Conservation (phyloP, 2,329 filamentous ascomycete species). For the Anisogramma anomala region DNA sequence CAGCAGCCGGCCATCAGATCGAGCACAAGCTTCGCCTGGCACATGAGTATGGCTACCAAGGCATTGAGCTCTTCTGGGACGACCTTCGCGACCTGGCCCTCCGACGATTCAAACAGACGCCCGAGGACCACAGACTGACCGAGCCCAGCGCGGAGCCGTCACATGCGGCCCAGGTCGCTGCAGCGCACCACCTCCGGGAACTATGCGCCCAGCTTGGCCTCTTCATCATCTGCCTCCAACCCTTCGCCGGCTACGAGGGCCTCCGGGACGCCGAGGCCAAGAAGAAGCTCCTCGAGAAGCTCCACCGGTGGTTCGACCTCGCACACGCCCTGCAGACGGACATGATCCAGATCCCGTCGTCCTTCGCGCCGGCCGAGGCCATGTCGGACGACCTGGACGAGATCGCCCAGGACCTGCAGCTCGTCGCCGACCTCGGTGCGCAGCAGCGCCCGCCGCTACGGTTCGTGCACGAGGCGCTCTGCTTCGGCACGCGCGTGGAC, state of each 20-base stretch:
- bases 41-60: constrained; percentile 49
- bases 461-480: constrained; percentile 64
- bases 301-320: constrained; percentile 59
- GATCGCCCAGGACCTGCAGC: constrained; percentile 50
- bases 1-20: constrained; percentile 55
- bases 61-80: constrained; percentile 69
- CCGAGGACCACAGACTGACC: constrained; percentile 2
- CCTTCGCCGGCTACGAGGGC: constrained; percentile 70
- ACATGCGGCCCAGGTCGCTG: constrained; percentile 29
- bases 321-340: constrained; percentile 54
- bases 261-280: constrained; percentile 42
- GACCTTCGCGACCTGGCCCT: constrained; percentile 45
- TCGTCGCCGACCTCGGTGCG: constrained; percentile 57
- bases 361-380: constrained; percentile 44
- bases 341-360: constrained; percentile 63
- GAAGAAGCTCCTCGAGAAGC: constrained; percentile 39
- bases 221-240: constrained; percentile 57
- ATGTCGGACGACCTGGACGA: constrained; percentile 37
- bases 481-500: constrained; percentile 59
- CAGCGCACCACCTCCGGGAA: constrained; percentile 43
- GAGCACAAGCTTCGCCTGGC: constrained; percentile 58
- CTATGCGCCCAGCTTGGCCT: constrained; percentile 42
- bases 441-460: constrained; percentile 43
- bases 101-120: constrained; percentile 10
- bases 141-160: constrained; percentile 13